Base-by-base conservation (phyloP, 2,329 filamentous ascomycete species). In the Paracoccidioides lutzii region DNA sequence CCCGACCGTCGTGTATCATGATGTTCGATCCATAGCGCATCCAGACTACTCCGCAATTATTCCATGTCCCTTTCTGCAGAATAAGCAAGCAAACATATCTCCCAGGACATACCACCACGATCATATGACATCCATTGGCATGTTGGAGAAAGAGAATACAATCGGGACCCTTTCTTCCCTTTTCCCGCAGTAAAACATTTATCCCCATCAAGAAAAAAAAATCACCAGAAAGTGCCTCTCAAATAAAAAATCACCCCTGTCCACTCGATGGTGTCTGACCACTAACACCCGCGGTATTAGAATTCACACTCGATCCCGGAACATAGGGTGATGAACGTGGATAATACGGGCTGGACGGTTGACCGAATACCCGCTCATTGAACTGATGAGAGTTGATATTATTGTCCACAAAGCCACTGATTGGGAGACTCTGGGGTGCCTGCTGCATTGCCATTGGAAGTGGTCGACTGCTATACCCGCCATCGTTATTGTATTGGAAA, bases 181-280 rank as follows among this genome's bases (percentile, higher is more conserved):
- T 32, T 5, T 37, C 5, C n/a, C 32, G 0, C 42, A 44, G 32
- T 8, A 41, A 7, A 32, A 32, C 30, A 46, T n/a, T 22, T 41
- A 30, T 12, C 9, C 32, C 48, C 35, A 22, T 41, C 22, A 9
- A 52, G 14, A 32, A 40, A 10, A 15, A n/a, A 30, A 35, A 52
- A 9, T n/a, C 14, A 40, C 14, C 32, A 28, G 5, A 50, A 37
- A 8, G 33, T 33, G 22, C 33, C 33, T 8, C 33, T 5, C 12
- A 22, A 49, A 49, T 9, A 37, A 9, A 28, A 22, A 44, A 64
- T 75, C 71, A 76, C 53, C 45, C 71, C 61, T 79, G 76, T 33
- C 74, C 73, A 59, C 72, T 75, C 30, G 73, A 74, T 28, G 76
- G 75, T 37, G 73, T 77, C 56, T 74, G 71, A 5, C 71, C 71